Base-by-base conservation (phyloP, 2,329 filamentous ascomycete genomes). In the Aspergillus bombycis region DNA sequence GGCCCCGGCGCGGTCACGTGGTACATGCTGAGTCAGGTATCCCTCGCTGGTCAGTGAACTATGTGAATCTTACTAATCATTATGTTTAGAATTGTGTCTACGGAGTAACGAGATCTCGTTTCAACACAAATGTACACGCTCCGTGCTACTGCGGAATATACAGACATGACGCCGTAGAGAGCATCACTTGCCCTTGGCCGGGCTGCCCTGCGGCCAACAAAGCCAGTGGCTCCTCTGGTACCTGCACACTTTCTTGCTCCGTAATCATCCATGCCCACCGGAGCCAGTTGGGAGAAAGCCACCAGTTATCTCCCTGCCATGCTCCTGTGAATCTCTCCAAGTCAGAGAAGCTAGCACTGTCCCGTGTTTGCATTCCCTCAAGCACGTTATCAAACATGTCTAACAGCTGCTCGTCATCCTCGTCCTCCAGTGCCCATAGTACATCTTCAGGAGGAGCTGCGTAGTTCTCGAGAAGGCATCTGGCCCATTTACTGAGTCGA, bases 261-360 rank as follows among this genome's bases (percentile, higher is more conserved):
- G 73, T 72, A 50, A 80, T 72, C 63, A 76, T 75, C 75, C 78
- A 81, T 28, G 77, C 77, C 80, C 80, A 82, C 53, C 78, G 77
- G 54, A 82, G 21, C 75, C 75, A 77, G 23, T 77, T 74, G 8
- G 73, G 67, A 32, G 75, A 74, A 34, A 80, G 65, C 78, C 78
- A 80, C 67, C 72, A 74, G 57, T 69, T 69, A n/a, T 67, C 67
- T n/a, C 65, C 59, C 55, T 68, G 50, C 66, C 64, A 69, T 16
- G 65, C 65, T 4, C 70, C 71, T 4, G 70, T 68, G 36, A 68
- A 67, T 28, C 41, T 41, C 21, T 65, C 63, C 30, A 75, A 23
- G 12, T 34, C 57, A 1, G 60, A 56, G 54, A 73, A 70, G 19
- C 66, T 36, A 0, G 58, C 46, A 3, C 60, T 41, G 10, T 66